Percentiles rank a stretch among this genome's conserved stretches.
Evolutionary conservation across 2,329 filamentous ascomycete genomes (phyloP).

Genomic region (Hypoxylon sp.): DNA sequence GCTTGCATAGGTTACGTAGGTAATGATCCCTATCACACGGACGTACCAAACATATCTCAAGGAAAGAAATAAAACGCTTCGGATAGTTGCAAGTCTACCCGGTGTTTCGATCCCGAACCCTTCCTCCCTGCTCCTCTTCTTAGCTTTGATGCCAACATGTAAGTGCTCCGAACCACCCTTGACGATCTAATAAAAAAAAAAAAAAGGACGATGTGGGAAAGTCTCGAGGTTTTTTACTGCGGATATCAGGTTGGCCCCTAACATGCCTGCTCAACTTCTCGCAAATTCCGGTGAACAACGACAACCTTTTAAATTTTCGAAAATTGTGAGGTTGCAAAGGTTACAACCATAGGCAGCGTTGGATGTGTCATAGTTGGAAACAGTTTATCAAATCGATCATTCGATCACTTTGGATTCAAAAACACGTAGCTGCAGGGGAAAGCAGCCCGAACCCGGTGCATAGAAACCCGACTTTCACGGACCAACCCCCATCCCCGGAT

Average conservation of each 20-base stretch:
- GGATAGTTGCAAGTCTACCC: slow-evolving; percentile 16
- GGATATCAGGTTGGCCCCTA: slow-evolving; percentile 21
- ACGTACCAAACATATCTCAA: background rate
- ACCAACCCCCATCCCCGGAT: slow-evolving; percentile 42
- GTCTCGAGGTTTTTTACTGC: slow-evolving; percentile 38
- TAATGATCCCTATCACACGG: background rate
- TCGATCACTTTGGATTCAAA: slow-evolving; percentile 18
- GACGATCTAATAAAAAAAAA: slow-evolving; percentile 37
- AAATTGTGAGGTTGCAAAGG: background rate
- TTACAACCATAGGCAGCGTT: background rate
- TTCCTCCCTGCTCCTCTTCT: slow-evolving; percentile 19
- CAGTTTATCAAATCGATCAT: slow-evolving; percentile 30
- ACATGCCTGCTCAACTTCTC: background rate
- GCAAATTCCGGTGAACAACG: background rate
- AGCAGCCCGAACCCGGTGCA: slow-evolving; percentile 34
- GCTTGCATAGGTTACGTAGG: background rate
- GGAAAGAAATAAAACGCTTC: slow-evolving; percentile 14
- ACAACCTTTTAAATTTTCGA: background rate
- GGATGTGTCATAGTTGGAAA: slow-evolving; percentile 20
- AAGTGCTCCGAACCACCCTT: slow-evolving; percentile 20
- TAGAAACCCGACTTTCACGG: slow-evolving; percentile 36
- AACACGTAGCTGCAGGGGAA: slow-evolving; percentile 28
- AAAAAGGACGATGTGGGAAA: slow-evolving; percentile 9
- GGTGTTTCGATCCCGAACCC: slow-evolving; percentile 27
- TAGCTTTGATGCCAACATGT: slow-evolving; percentile 1